phyloP scores from a whole-genome alignment of 164 flowering plant species.

The Houttuynia cordata region DNA sequence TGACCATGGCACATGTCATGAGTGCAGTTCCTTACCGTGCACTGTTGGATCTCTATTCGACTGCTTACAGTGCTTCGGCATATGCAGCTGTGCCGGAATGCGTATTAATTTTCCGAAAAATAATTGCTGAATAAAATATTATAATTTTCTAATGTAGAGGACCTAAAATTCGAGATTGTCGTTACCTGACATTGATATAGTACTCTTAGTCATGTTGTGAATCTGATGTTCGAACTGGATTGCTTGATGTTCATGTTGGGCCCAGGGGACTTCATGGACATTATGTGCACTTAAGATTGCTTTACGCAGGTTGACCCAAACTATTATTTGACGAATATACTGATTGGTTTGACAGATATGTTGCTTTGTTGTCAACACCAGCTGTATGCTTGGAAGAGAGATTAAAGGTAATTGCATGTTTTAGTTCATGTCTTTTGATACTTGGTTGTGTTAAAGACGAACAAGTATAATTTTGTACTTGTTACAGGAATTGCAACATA shows the following conservation, averaged over 20 bases:
- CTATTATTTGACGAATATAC: no score
- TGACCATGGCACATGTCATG: no score
- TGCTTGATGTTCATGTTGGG: no score
- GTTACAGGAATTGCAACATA: slow-evolving; percentile 62
- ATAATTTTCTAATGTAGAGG: background rate
- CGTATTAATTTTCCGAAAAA: no score
- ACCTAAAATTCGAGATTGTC: no score
- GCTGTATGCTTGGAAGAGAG: slow-evolving; percentile 58
- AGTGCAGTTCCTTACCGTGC: no score
- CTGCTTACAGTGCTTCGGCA: no score
- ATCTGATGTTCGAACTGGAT: no score
- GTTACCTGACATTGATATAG: background rate
- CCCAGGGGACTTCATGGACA: no score
- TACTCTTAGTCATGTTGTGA: no score
- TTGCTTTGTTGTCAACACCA: slow-evolving; percentile 78
- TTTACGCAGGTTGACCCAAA: background rate
- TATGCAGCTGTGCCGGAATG: no score
- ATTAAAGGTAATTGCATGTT: slow-evolving; percentile 54
- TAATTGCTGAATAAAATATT: background rate
- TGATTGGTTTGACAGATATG: slow-evolving; percentile 25
- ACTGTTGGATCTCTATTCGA: no score
- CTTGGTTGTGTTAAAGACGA: background rate
- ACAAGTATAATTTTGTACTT: slow-evolving; percentile 5
- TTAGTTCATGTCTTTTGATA: background rate
- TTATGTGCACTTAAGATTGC: background rate